Evolutionary conservation across 2,329 filamentous ascomycete species (phyloP).

Genomic region (Dothistroma pini): DNA sequence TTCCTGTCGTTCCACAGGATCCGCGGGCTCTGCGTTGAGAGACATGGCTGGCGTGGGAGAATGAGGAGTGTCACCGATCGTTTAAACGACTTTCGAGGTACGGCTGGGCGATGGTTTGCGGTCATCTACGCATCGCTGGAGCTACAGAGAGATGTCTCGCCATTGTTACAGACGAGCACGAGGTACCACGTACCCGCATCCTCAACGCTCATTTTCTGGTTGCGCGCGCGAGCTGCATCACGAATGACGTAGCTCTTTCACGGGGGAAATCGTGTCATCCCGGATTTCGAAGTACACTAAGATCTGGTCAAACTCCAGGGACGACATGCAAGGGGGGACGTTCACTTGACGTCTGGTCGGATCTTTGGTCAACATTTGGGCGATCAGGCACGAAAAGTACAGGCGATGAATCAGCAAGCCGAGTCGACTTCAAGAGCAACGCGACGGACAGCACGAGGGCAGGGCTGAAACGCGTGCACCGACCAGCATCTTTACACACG

Average conservation of each 20-base stretch:
- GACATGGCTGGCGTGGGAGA: slow-evolving; percentile 33
- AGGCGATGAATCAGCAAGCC: slow-evolving; percentile 9
- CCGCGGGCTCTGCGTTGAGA: slow-evolving; percentile 41
- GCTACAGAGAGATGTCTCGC: background rate
- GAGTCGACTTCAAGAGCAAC: background rate
- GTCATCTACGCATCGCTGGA: background rate
- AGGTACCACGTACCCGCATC: background rate
- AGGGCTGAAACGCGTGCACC: slow-evolving; percentile 7
- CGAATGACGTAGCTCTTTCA: background rate
- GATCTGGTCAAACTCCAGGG: background rate
- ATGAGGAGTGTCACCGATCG: background rate
- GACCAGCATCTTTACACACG: slow-evolving; percentile 14
- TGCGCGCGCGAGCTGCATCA: background rate
- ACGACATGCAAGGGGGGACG: background rate
- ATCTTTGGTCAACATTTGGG: background rate
- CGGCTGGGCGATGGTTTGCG: background rate
- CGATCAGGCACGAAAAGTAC: background rate
- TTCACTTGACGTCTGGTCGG: background rate
- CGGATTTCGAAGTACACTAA: background rate
- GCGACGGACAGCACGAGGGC: background rate
- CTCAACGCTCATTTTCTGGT: background rate
- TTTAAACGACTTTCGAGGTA: background rate
- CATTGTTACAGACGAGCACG: background rate
- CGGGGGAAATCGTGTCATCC: background rate
- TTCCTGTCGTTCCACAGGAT: slow-evolving; percentile 38